Conservation (phyloP, 2,329 filamentous ascomycete genomes). For the Chaetomium sp. region DNA sequence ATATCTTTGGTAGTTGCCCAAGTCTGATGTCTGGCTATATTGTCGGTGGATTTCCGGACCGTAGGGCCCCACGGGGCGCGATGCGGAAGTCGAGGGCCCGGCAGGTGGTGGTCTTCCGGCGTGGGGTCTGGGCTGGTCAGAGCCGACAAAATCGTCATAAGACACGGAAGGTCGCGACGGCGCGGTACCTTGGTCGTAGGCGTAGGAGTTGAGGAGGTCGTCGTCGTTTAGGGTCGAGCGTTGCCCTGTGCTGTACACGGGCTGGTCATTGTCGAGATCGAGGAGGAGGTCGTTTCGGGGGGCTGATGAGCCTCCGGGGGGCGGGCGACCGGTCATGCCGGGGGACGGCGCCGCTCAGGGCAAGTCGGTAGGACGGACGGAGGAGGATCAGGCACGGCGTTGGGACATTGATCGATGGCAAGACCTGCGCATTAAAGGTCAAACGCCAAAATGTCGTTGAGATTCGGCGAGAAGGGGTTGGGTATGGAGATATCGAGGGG, state of each 20-base stretch:
- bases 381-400: constrained; percentile 4
- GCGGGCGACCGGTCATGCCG: constrained; percentile 64
- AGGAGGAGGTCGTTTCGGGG: constrained; percentile 66
- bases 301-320: constrained; percentile 52
- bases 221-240: constrained; percentile 71
- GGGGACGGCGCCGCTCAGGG: constrained; percentile 41
- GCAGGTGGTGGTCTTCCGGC: constrained; percentile 46
- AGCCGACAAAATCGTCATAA: constrained; percentile 93
- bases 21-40: constrained; percentile 74
- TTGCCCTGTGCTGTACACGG: constrained; percentile 74
- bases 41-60: constrained; percentile 47
- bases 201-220: constrained; percentile 73
- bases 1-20: constrained; percentile 89
- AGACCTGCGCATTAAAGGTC: neutral
- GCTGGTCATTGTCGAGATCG: constrained; percentile 71
- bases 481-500: neutral
- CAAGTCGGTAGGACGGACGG: constrained; percentile 13
- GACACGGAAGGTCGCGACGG: constrained; percentile 80
- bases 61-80: constrained; percentile 48
- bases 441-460: neutral
- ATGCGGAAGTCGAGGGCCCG: constrained; percentile 25
- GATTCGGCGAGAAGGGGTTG: neutral
- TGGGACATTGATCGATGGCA: constrained; percentile 19
- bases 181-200: constrained; percentile 66
- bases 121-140: constrained; percentile 53